A percentile compares a stretch with the other conserved stretches of the same genome.
These are phyloP conservation scores for Globisporangium megalacanthum DNA, from an alignment of 352 stramenopile genomes.

Conservation along the genomic window DNA sequence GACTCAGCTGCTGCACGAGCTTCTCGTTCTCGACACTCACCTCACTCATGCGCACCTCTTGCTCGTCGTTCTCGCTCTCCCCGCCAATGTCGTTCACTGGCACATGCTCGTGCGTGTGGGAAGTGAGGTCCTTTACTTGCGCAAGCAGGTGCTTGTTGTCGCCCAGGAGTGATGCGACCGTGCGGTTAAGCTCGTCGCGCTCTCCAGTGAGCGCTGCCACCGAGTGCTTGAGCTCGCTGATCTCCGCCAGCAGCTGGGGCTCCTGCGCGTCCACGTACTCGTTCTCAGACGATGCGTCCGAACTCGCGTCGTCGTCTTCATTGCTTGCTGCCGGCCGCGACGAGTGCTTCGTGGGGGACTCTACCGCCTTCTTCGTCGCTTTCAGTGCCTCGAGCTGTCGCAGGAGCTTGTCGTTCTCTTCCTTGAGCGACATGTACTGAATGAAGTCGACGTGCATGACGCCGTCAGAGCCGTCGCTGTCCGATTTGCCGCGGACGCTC, in stretches of 20 bases:
- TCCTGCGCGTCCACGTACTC: constrained; percentile 59
- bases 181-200: constrained; percentile 8
- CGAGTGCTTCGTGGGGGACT: not conserved
- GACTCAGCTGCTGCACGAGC: constrained; percentile 32
- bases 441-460: constrained; percentile 53
- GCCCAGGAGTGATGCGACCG: constrained; percentile 2
- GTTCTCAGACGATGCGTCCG: constrained; percentile 45
- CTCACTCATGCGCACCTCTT: constrained; percentile 8
- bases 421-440: constrained; percentile 42
- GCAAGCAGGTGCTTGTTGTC: constrained; percentile 17
- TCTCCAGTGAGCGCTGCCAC: constrained; percentile 15
- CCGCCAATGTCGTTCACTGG: constrained; percentile 12
- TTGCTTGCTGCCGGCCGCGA: constrained; percentile 7
- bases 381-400: constrained; percentile 35
- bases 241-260: constrained; percentile 42
- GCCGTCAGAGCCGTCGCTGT: constrained; percentile 15
- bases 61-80: constrained; percentile 5
- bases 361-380: not conserved
- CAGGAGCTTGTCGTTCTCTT: constrained; percentile 45
- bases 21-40: constrained; percentile 25
- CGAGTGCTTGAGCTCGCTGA: constrained; percentile 42
- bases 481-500: not conserved
- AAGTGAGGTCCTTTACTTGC: constrained; percentile 20
- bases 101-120: constrained; percentile 2
- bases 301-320: constrained; percentile 22